These are phyloP conservation scores for Hanseniaspora thailandica DNA, from an alignment of 805 yeast species.

Conservation along the genomic window DNA sequence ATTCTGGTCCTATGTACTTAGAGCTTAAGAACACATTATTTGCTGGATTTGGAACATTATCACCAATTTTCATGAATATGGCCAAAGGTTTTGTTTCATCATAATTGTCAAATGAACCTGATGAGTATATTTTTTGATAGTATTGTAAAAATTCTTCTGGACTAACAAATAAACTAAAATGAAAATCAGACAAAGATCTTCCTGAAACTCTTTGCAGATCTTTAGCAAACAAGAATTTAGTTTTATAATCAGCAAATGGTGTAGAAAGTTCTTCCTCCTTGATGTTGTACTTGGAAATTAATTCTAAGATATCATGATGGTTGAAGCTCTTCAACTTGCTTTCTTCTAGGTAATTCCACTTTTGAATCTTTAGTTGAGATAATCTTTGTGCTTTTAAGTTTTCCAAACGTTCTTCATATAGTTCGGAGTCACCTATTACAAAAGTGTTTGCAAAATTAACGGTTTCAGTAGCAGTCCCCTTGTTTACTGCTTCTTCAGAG, in stretches of 20 bases:
- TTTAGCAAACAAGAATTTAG: conserved; percentile 30
- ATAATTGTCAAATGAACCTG: conserved; percentile 30
- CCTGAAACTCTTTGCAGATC: conserved; percentile 31
- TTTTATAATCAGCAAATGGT: conserved; percentile 24
- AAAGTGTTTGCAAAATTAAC: not conserved
- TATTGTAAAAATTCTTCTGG: conserved; percentile 25
- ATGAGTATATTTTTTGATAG: conserved; percentile 23
- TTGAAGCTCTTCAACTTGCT: not conserved
- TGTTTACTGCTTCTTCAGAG: not conserved
- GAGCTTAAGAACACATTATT: conserved; percentile 17
- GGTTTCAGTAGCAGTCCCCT: not conserved
- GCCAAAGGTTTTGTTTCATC: conserved; percentile 69
- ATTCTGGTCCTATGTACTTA: conserved; percentile 3
- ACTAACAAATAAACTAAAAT: conserved; percentile 26
- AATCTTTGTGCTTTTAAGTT: conserved; percentile 4
- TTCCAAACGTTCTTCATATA: not conserved
- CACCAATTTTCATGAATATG: conserved; percentile 42
- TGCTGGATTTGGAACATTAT: conserved; percentile 21
- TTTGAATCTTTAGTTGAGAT: not conserved
- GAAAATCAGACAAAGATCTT: conserved; percentile 30
- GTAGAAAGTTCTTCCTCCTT: conserved; percentile 16
- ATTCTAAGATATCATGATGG: conserved; percentile 4
- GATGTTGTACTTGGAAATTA: conserved; percentile 17
- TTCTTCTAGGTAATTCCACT: not conserved
- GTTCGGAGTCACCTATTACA: not conserved